Percentiles rank a stretch among this genome's conserved stretches.
These are phyloP conservation scores for Flagelloscypha sp. DNA, from an alignment of 768 basidiomycete species.

Conservation along the genomic window DNA sequence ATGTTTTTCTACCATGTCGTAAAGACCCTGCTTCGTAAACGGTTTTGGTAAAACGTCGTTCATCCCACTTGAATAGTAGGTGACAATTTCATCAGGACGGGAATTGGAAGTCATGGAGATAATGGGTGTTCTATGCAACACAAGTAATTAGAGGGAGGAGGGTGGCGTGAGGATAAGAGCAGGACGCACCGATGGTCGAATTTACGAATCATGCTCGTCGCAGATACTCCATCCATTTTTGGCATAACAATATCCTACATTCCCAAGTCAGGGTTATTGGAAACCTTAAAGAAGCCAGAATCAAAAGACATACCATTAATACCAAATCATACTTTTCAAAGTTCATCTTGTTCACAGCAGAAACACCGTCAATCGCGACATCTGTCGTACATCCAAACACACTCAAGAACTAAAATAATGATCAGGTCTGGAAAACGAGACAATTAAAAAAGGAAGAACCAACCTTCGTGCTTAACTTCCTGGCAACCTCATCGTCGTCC, in stretches of 20 bases:
- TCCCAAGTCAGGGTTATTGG: conserved; percentile 5
- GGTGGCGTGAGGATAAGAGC: too few species aligned
- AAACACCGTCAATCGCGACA: conserved; percentile 87
- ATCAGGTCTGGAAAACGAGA: too few species aligned
- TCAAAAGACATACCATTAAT: conserved; percentile 62
- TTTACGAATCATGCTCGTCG: conserved; percentile 88
- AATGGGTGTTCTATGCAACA: conserved; percentile 91
- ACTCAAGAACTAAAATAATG: conserved; percentile 88
- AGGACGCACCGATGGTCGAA: too few species aligned
- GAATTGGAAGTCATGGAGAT: conserved; percentile 98
- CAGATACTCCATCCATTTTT: conserved; percentile 78
- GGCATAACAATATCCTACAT: conserved; percentile 91
- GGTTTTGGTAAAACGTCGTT: conserved; percentile 96
- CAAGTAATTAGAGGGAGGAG: too few species aligned
- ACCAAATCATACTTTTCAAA: conserved; percentile 93
- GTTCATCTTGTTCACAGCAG: conserved; percentile 95
- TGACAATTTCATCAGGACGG: conserved; percentile 88
- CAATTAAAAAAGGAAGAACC: too few species aligned
- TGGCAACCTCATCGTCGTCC: conserved; percentile 90
- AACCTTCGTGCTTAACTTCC: conserved; percentile 84
- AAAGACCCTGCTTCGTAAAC: conserved; percentile 87
- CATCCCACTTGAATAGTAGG: conserved; percentile 87
- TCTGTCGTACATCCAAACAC: conserved; percentile 94
- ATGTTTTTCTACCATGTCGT: conserved; percentile 84
- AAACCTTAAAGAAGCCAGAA: conserved; percentile 5